Conservation (phyloP, 192 early-diverging fungal species). For the Coemansia sp. region DNA sequence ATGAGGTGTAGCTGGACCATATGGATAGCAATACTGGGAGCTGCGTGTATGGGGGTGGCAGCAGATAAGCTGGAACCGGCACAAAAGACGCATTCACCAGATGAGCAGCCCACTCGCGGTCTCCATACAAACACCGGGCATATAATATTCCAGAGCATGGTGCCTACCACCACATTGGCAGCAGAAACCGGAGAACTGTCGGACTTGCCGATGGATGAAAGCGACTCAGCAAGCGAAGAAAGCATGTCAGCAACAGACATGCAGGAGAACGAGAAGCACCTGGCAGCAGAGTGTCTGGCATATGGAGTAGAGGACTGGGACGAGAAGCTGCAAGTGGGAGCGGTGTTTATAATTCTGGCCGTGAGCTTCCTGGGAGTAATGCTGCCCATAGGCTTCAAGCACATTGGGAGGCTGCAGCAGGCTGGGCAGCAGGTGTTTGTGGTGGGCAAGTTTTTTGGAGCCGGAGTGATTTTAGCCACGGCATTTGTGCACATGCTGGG, state of each 20-base stretch:
- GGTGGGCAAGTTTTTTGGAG: slow-evolving; percentile 58
- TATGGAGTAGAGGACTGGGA: slow-evolving; percentile 47
- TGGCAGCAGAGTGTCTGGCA: slow-evolving; percentile 23
- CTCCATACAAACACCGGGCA: slow-evolving; percentile 25
- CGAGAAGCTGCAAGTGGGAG: slow-evolving; percentile 52
- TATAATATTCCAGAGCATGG: slow-evolving; percentile 35
- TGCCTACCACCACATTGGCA: neutral
- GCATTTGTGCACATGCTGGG: slow-evolving; percentile 77
- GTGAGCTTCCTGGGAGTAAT: slow-evolving; percentile 55
- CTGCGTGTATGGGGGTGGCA: neutral
- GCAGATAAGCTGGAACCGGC: neutral
- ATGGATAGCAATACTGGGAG: no score
- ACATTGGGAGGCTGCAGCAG: slow-evolving; percentile 23
- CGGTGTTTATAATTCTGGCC: slow-evolving; percentile 57
- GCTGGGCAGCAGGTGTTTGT: slow-evolving; percentile 37
- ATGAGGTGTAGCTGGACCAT: no score
- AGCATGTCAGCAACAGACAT: neutral
- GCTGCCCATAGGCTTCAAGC: slow-evolving; percentile 53
- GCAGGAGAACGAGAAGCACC: neutral
- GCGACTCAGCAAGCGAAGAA: neutral
- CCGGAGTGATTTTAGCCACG: slow-evolving; percentile 73
- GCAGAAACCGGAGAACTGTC: neutral
- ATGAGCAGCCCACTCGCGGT: neutral
- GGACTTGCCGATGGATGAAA: neutral
- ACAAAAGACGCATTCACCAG: no score